Base-by-base conservation (phyloP, 352 stramenopile genomes). In the Phytophthora idaei region DNA sequence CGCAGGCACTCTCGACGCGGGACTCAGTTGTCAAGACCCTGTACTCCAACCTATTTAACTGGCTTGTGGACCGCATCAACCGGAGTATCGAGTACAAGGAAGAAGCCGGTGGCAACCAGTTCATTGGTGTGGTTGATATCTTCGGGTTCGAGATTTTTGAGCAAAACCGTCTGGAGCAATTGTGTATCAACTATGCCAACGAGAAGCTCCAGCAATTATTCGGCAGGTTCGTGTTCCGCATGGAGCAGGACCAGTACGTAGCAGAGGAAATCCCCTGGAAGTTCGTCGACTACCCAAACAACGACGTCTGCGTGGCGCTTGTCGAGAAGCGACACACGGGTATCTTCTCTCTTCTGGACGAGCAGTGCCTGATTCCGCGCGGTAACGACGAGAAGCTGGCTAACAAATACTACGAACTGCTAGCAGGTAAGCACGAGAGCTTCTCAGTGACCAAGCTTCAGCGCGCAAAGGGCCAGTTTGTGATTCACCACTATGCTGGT, bases 41-140 rank as follows among this genome's bases (percentile, higher is more conserved):
- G 6, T 97, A 97, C 72, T 84, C 86, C 5, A 91, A 93, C 52
- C 59, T 97, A 57, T 97, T 97, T 74, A 89, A 98, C 45, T 99
- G 94, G 94, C 81, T 99, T 31, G 96, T 99, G 9, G 77, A 87
- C 51, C 81, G 87, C 34, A 97, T 98, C 74, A 98, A 98, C 73
- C 74, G 77, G 69, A 97, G 77, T 55, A 95, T 98, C 61, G 75
- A 93, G 73, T 94, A 94, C 74, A 81, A 81, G 57, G 81, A 92
- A 67, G 73, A 87, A 60, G 64, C 64, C 0, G 61, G 60, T 0
- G 74, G 78, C 21, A 88, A 67, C 36, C 85, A 92, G 54, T 96
- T 97, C 51, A 96, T 97, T 50, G 90, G 90, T 39, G 85, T 97
- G 2, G 81, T 97, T 32, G 90, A 97, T 57, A 97, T 97, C 57